Evolutionary conservation across 352 stramenopile species (phyloP), one percentile per base, ranked within the genome.

Genomic region (Halophytophthora polymorphica): DNA sequence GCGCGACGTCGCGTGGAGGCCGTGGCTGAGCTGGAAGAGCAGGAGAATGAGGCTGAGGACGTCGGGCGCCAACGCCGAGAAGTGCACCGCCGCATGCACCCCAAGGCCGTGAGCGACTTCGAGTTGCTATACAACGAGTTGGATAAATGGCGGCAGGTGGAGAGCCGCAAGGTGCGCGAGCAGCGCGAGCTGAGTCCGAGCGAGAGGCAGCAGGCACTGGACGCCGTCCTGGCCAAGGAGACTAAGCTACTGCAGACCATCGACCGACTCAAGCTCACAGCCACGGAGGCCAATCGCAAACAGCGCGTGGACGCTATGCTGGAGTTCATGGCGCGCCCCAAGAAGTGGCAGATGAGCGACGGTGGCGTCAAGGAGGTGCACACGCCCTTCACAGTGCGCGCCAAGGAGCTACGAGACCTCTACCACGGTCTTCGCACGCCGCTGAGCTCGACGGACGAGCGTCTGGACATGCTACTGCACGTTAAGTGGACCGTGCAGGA

Each of bases 91-190:
- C 77, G 93, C 4, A 96, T 96, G 82, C 78, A 98, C 43, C 93
- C 93, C 2, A 87, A 80, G 46, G 80, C 74, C 0, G 69, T 78
- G 0, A 68, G 58, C 19, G 86, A 96, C 54, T 97, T 97, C 70
- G 86, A 96, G 58, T 68, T 97, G 28, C 61, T 98, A 0, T 98
- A 97, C 72, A 97, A 97, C 60, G 93, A 98, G 43, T 73, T 98
- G 22, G 89, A 97, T 43, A 89, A 88, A 40, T 98, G 93, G 91
- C 70, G 91, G 14, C 71, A 93, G 53, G 63, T 86, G 7, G 91
- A 97, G 58, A 91, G 76, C 2, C 88, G 85, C 10, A 85, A 88
- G 47, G 54, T 90, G 5, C 56, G 83, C 4, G 71, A 84, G 8
- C 64, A 86, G 22, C 7, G 40, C 18, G 34, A 54, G 4, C 37